A percentile compares a stretch with the other conserved stretches of the same genome.
Conservation (phyloP, 345 rosid species). For the Salix caprea region DNA sequence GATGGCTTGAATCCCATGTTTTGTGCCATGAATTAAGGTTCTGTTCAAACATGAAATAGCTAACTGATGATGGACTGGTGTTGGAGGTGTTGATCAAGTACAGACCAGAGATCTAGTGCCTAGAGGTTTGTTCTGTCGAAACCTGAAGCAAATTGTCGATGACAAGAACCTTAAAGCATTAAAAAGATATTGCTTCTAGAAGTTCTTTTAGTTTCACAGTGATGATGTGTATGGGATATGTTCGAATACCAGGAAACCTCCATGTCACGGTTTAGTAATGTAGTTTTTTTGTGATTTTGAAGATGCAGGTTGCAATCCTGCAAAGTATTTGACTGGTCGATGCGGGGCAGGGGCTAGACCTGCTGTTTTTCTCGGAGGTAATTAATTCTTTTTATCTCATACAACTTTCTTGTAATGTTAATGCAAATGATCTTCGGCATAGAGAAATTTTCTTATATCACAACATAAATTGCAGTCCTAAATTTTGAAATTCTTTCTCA, state of each 20-base stretch:
- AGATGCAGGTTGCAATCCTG: slow-evolving; percentile 38
- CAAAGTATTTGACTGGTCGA: slow-evolving; percentile 39
- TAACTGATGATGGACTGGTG: neutral
- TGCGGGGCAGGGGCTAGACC: slow-evolving; percentile 45
- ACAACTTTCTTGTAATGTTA: neutral
- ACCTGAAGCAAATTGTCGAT: neutral
- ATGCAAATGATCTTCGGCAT: neutral
- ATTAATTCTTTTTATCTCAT: neutral
- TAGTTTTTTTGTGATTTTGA: neutral
- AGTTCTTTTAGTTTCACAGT: neutral
- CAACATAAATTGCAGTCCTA: neutral
- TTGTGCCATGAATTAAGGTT: neutral
- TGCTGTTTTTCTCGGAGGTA: slow-evolving; percentile 48
- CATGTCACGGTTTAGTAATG: neutral
- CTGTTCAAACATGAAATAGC: neutral
- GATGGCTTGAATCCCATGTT: neutral
- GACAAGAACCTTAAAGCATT: neutral
- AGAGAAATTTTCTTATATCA: neutral
- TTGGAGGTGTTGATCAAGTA: neutral
- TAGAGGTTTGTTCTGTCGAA: neutral
- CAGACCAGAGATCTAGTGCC: neutral
- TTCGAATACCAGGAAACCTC: too few species aligned
- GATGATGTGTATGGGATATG: neutral
- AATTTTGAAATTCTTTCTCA: slow-evolving; percentile 12
- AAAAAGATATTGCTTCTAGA: neutral